phyloP scores from a whole-genome alignment of 441 rosid species.

The Populus tomentosa region DNA sequence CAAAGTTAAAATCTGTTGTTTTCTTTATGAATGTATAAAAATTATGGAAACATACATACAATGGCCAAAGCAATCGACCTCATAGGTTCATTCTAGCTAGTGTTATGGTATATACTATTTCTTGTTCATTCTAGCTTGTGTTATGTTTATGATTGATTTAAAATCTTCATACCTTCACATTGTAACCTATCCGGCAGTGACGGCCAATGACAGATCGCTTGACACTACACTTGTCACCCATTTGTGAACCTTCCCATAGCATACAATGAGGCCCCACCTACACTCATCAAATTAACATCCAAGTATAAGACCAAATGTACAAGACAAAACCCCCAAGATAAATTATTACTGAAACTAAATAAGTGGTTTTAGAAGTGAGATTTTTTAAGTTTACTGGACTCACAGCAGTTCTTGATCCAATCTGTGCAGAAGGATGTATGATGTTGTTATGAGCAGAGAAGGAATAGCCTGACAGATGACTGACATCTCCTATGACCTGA shows the following conservation, averaged over 20 bases:
- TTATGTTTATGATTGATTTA: too few species aligned
- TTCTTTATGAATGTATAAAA: neutral
- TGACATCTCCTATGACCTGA: conserved; percentile 84
- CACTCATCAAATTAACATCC: too few species aligned
- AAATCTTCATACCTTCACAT: too few species aligned
- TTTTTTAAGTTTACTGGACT: conserved; percentile 18
- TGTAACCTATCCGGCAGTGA: too few species aligned
- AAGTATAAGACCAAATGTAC: neutral
- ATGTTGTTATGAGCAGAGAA: conserved; percentile 77
- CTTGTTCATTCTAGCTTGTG: neutral
- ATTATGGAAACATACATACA: neutral
- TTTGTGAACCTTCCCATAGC: too few species aligned
- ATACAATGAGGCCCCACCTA: too few species aligned
- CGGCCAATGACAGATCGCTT: too few species aligned
- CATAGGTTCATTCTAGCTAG: neutral
- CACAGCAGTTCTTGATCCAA: conserved; percentile 88
- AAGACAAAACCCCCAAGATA: neutral
- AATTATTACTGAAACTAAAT: neutral
- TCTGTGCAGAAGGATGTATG: conserved; percentile 72
- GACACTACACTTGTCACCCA: too few species aligned
- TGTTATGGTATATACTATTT: neutral
- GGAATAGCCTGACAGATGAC: conserved; percentile 73
- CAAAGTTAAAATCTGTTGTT: neutral
- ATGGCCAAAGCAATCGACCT: neutral
- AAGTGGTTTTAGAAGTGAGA: neutral